phyloP scores from a whole-genome alignment of 2,329 filamentous ascomycete species.

The Trichoderma citrinoviride region DNA sequence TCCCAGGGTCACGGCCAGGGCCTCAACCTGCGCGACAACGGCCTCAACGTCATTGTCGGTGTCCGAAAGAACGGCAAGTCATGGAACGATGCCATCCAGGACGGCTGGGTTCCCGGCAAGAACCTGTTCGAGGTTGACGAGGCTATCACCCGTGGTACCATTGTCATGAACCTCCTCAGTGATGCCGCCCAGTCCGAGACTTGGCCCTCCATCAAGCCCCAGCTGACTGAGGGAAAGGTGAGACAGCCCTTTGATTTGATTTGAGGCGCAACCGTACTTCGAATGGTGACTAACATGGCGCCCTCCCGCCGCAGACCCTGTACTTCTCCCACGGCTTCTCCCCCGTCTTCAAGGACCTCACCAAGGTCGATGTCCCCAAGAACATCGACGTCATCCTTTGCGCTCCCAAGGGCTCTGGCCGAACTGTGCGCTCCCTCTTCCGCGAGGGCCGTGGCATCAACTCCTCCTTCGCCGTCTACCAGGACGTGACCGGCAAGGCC shows the following conservation, averaged over 20 bases:
- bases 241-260: slow-evolving; percentile 30
- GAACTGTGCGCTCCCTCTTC: slow-evolving; percentile 98
- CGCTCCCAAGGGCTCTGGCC: slow-evolving; percentile 97
- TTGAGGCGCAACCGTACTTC: not conserved
- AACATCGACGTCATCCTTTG: slow-evolving; percentile 99
- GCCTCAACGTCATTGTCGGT: slow-evolving; percentile 97
- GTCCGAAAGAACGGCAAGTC: slow-evolving; percentile 97
- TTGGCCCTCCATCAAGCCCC: slow-evolving; percentile 97
- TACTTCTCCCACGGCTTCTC: slow-evolving; percentile 99
- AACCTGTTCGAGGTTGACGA: slow-evolving; percentile 99
- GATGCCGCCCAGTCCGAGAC: slow-evolving; percentile 99
- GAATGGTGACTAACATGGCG: slow-evolving; percentile 26
- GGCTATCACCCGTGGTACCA: slow-evolving; percentile 88
- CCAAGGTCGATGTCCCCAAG: slow-evolving; percentile 93
- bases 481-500: slow-evolving; percentile 96
- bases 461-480: slow-evolving; percentile 96
- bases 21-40: slow-evolving; percentile 99
- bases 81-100: slow-evolving; percentile 95
- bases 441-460: slow-evolving; percentile 99
- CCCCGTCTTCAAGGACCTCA: slow-evolving; percentile 98
- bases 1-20: slow-evolving; percentile 99
- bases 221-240: slow-evolving; percentile 98
- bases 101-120: slow-evolving; percentile 97
- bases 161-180: slow-evolving; percentile 98
- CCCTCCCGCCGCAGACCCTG: slow-evolving; percentile 67